phyloP scores from a whole-genome alignment of 2,329 filamentous ascomycete genomes.

The Trematosphaeria pertusa region DNA sequence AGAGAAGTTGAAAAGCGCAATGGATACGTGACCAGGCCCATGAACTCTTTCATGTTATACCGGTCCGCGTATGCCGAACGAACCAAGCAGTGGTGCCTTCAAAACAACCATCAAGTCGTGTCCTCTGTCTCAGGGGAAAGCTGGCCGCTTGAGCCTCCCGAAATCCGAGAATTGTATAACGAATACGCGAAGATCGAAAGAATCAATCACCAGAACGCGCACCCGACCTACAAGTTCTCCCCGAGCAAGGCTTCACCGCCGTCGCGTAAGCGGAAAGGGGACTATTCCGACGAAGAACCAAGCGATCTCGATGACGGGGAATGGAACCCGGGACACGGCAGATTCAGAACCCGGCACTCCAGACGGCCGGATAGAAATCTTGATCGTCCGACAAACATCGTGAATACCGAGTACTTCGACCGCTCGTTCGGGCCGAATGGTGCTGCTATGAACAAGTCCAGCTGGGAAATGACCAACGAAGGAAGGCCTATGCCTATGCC shows the following conservation, averaged over 20 bases:
- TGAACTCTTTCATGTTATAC: constrained; percentile 99
- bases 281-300: constrained; percentile 45
- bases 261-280: constrained; percentile 57
- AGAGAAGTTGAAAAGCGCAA: constrained; percentile 73
- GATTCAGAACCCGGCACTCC: constrained; percentile 26
- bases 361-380: constrained; percentile 33
- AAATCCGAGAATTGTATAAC: constrained; percentile 77
- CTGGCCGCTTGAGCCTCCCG: constrained; percentile 81
- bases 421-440: constrained; percentile 36
- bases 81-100: constrained; percentile 78
- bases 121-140: constrained; percentile 86
- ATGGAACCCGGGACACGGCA: constrained; percentile 42
- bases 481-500: constrained; percentile 56
- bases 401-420: constrained; percentile 34
- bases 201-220: constrained; percentile 81
- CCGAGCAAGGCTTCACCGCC: constrained; percentile 71
- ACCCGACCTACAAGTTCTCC: constrained; percentile 93
- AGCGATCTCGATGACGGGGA: constrained; percentile 53
- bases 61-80: constrained; percentile 89
- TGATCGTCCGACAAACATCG: constrained; percentile 33
- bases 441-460: constrained; percentile 52
- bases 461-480: constrained; percentile 61
- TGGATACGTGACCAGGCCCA: constrained; percentile 85
- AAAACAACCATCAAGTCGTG: constrained; percentile 93
- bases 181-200: constrained; percentile 80